Evolutionary conservation across 2,329 filamentous ascomycete species (phyloP).

Genomic region (Diaporthe caulivora): DNA sequence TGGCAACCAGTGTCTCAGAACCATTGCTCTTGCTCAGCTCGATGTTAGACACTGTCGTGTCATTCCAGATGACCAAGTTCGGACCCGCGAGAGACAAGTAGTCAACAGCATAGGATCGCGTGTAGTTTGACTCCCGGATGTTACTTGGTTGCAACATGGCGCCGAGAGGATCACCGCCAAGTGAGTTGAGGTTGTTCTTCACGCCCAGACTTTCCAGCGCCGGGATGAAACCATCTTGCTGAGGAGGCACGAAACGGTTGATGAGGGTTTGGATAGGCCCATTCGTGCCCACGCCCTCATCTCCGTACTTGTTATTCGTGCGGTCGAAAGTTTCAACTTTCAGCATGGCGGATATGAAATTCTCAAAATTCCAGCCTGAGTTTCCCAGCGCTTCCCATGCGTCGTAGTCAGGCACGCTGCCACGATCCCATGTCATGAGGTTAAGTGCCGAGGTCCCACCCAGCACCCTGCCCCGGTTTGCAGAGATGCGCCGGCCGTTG

Average conservation of each 20-base stretch:
- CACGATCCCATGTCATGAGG: conserved; percentile 67
- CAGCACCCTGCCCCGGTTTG: conserved; percentile 62
- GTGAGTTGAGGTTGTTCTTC: conserved; percentile 13
- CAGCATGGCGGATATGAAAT: conserved; percentile 11
- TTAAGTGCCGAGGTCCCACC: conserved; percentile 74
- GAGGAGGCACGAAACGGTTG: conserved; percentile 9
- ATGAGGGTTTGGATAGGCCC: conserved; percentile 19
- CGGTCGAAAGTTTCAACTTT: conserved; percentile 29
- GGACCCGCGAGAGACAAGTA: conserved; percentile 52
- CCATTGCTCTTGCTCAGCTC: conserved; percentile 36
- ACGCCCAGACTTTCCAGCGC: conserved; percentile 17
- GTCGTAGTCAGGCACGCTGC: conserved; percentile 63
- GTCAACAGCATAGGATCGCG: conserved; percentile 49
- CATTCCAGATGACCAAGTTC: conserved; percentile 53
- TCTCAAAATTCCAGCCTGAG: conserved; percentile 68
- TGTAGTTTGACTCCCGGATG: conserved; percentile 48
- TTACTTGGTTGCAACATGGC: conserved; percentile 40
- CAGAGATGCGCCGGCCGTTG: conserved; percentile 54
- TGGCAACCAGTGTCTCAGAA: conserved; percentile 42
- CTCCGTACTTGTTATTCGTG: neutral
- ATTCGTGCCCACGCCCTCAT: neutral
- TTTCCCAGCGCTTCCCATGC: conserved; percentile 71
- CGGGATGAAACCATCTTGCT: conserved; percentile 7
- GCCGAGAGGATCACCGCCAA: neutral
- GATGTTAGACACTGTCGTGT: conserved; percentile 47